Percentiles rank a stretch among this genome's conserved stretches.
phyloP scores from a whole-genome alignment of 176 grass and related monocot genomes.

The Typha latifolia region DNA sequence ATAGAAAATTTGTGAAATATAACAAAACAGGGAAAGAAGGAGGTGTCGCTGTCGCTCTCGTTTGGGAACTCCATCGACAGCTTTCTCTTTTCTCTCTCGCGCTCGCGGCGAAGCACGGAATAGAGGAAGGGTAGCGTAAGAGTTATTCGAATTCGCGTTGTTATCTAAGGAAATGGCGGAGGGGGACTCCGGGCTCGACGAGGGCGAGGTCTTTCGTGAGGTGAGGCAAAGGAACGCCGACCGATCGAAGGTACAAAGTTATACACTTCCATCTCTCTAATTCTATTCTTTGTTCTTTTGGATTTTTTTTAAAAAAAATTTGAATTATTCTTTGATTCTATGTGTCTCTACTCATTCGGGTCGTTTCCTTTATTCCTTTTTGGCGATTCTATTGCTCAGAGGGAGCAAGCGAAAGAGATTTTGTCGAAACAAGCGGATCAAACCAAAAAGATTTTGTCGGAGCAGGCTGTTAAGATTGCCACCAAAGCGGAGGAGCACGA shows the following conservation, averaged over 20 bases:
- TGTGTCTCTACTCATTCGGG: not conserved
- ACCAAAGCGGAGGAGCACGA: slow-evolving; percentile 88
- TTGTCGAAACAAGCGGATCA: slow-evolving; percentile 84
- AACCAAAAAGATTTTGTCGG: slow-evolving; percentile 81
- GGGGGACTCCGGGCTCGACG: not conserved
- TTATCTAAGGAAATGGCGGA: slow-evolving; percentile 14
- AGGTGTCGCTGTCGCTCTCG: no score
- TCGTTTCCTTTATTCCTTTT: not conserved
- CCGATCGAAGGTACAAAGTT: slow-evolving; percentile 16
- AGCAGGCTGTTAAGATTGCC: slow-evolving; percentile 83
- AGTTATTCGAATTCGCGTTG: not conserved
- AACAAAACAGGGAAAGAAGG: no score
- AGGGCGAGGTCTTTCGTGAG: slow-evolving; percentile 1
- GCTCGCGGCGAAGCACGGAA: not conserved
- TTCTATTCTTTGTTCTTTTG: not conserved
- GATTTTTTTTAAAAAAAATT: not conserved
- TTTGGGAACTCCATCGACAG: no score
- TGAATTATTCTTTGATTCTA: not conserved
- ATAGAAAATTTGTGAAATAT: no score
- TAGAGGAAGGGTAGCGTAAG: not conserved
- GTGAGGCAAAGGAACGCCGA: slow-evolving; percentile 20
- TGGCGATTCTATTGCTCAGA: slow-evolving; percentile 21
- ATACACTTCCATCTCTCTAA: not conserved
- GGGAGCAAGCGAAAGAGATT: slow-evolving; percentile 69
- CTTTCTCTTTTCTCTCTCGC: not conserved